Conservation (phyloP, 768 basidiomycete genomes). For the Lanmaoa pseudosensibilis region DNA sequence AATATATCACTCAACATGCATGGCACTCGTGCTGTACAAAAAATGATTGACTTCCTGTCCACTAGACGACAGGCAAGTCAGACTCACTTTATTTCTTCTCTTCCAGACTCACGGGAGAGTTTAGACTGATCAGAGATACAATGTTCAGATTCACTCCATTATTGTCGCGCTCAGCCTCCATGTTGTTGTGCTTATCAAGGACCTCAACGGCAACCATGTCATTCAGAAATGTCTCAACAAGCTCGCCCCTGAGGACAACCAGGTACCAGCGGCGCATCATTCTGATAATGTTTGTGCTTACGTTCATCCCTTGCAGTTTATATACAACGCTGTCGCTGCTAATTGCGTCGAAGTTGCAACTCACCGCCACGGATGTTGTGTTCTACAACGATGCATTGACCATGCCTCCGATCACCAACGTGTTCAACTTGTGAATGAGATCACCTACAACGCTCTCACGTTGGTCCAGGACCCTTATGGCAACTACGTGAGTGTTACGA, state of each 20-base stretch:
- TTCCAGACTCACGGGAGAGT: constrained; percentile 53
- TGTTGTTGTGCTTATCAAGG: constrained; percentile 99
- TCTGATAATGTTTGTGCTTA: not conserved
- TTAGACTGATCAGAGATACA: constrained; percentile 81
- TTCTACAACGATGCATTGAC: constrained; percentile 96
- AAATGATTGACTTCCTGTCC: constrained; percentile 99
- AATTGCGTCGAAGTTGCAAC: constrained; percentile 99
- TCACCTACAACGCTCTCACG: constrained; percentile 96
- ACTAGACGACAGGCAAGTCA: constrained; percentile 85
- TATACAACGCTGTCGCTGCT: constrained; percentile 98
- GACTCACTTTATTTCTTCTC: constrained; percentile 34
- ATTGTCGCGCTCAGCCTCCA: constrained; percentile 95
- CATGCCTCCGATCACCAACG: constrained; percentile 96
- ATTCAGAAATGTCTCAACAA: constrained; percentile 99
- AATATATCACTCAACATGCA: constrained; percentile 99
- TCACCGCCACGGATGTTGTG: constrained; percentile 97
- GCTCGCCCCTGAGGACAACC: constrained; percentile 96
- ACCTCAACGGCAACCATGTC: constrained; percentile 94
- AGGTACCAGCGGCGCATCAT: constrained; percentile 47
- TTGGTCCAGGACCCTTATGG: constrained; percentile 97
- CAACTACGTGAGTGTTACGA: constrained; percentile 65
- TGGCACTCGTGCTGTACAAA: constrained; percentile 98
- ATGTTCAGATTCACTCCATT: constrained; percentile 93
- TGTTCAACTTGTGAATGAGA: constrained; percentile 95
- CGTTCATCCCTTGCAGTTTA: constrained; percentile 60